A percentile compares a stretch with the other conserved stretches of the same genome.
Evolutionary conservation across 75 land plant species (phyloP).

Genomic region (Pinus taeda): DNA sequence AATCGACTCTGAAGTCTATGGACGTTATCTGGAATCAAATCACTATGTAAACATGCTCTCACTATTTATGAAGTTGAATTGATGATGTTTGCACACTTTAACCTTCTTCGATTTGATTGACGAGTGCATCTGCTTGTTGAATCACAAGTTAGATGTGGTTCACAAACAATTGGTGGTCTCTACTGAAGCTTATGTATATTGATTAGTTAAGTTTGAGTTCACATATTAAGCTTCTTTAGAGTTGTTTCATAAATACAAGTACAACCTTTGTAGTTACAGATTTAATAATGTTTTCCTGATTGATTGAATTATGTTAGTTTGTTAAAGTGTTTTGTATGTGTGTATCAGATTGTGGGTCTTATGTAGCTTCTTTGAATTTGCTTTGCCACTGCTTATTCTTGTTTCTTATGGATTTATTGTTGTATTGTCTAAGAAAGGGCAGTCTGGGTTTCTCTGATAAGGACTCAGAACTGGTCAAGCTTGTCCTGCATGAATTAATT

Average conservation of each 20-base stretch:
- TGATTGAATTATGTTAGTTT: not conserved
- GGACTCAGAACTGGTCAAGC: not conserved
- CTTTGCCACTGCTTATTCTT: not conserved
- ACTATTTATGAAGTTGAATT: not conserved
- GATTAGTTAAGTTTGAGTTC: not conserved
- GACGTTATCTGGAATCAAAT: not conserved
- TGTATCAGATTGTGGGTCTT: not conserved
- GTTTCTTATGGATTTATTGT: not conserved
- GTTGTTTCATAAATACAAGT: not conserved
- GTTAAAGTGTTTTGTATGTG: not conserved
- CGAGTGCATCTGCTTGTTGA: not conserved
- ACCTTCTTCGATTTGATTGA: not conserved
- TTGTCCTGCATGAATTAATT: not conserved
- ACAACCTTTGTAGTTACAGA: not conserved
- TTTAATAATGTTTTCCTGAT: not conserved
- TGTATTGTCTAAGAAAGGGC: not conserved
- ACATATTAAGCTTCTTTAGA: not conserved
- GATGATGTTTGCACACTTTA: not conserved
- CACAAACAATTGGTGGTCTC: not conserved
- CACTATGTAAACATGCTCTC: not conserved
- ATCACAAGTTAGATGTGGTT: no score
- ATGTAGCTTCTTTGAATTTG: not conserved
- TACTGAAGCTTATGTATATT: not conserved
- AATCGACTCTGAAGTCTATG: not conserved
- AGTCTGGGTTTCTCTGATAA: not conserved